Percentiles rank a stretch among this genome's conserved stretches.
phyloP scores from a whole-genome alignment of 352 stramenopile genomes.

The Phytophthora lateralis region DNA sequence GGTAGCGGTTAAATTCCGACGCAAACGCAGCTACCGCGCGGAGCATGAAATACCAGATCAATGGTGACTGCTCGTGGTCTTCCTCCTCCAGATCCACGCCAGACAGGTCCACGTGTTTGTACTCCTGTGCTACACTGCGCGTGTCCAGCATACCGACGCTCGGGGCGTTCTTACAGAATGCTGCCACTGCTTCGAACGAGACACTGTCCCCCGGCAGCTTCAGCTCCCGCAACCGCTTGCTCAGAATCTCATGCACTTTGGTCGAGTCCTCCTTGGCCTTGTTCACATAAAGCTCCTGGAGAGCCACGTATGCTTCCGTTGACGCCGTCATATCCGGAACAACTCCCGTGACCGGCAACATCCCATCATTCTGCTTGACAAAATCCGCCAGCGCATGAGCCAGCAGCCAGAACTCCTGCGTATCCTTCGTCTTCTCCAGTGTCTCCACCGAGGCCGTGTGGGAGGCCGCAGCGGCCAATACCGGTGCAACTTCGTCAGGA shows the following conservation, averaged over 20 bases:
- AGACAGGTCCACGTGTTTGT: constrained; percentile 62
- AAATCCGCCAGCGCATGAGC: constrained; percentile 79
- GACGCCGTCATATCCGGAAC: constrained; percentile 98
- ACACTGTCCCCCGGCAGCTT: constrained; percentile 44
- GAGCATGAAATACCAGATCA: constrained; percentile 96
- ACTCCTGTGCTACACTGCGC: constrained; percentile 86
- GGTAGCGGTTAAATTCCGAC: constrained; percentile 72
- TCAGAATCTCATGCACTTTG: constrained; percentile 43
- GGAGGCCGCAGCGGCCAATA: constrained; percentile 50
- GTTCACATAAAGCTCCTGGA: constrained; percentile 94
- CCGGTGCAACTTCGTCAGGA: constrained; percentile 76
- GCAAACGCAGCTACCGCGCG: constrained; percentile 71
- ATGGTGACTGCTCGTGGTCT: constrained; percentile 88
- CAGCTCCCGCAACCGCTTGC: constrained; percentile 32
- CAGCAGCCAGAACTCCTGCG: constrained; percentile 83
- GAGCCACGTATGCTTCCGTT: constrained; percentile 92
- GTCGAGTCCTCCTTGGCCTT: constrained; percentile 87
- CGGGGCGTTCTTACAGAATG: constrained; percentile 95
- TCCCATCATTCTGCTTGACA: constrained; percentile 62
- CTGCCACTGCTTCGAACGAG: constrained; percentile 69
- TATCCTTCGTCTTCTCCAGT: constrained; percentile 46
- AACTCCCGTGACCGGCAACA: constrained; percentile 88
- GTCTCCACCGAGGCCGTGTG: constrained; percentile 28
- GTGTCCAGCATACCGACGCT: constrained; percentile 86
- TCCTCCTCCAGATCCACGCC: constrained; percentile 80